phyloP scores from a whole-genome alignment of 2,329 filamentous ascomycete genomes.

The Botryotinia globosa region DNA sequence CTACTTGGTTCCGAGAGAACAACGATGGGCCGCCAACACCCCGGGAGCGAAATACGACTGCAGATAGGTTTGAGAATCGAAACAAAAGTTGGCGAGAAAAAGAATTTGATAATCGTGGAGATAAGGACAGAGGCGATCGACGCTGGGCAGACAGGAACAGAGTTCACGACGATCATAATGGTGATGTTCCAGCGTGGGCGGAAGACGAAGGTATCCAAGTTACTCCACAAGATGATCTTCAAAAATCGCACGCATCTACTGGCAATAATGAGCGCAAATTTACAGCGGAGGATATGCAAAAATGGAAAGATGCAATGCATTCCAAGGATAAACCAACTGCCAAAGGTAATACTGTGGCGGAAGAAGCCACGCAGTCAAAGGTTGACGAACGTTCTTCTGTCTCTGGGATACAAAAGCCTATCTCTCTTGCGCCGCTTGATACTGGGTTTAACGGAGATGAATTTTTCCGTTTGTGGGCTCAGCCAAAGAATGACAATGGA shows the following conservation, averaged over 20 bases:
- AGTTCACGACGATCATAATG: slow-evolving; percentile 43
- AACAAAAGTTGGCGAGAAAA: slow-evolving; percentile 42
- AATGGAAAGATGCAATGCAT: slow-evolving; percentile 84
- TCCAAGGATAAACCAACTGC: slow-evolving; percentile 33
- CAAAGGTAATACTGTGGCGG: slow-evolving; percentile 33
- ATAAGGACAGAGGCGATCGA: slow-evolving; percentile 32
- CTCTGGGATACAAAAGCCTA: slow-evolving; percentile 47
- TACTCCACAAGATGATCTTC: slow-evolving; percentile 86
- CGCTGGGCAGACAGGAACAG: slow-evolving; percentile 50
- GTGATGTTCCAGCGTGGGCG: slow-evolving; percentile 72
- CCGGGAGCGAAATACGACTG: slow-evolving; percentile 38
- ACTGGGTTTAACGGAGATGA: slow-evolving; percentile 62
- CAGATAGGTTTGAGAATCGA: slow-evolving; percentile 37
- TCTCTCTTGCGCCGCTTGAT: slow-evolving; percentile 57
- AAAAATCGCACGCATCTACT: slow-evolving; percentile 84
- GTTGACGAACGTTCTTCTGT: slow-evolving; percentile 40
- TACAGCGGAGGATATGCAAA: slow-evolving; percentile 89
- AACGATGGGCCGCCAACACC: slow-evolving; percentile 33
- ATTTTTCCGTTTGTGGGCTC: slow-evolving; percentile 63
- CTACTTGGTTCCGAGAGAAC: slow-evolving; percentile 67
- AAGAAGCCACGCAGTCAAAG: slow-evolving; percentile 40
- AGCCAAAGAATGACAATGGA: slow-evolving; percentile 48
- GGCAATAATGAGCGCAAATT: slow-evolving; percentile 42
- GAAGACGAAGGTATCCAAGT: slow-evolving; percentile 67
- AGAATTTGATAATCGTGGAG: slow-evolving; percentile 40